Conservation (phyloP, 2,329 filamentous ascomycete species). For the Phaeosphaeria sp. region DNA sequence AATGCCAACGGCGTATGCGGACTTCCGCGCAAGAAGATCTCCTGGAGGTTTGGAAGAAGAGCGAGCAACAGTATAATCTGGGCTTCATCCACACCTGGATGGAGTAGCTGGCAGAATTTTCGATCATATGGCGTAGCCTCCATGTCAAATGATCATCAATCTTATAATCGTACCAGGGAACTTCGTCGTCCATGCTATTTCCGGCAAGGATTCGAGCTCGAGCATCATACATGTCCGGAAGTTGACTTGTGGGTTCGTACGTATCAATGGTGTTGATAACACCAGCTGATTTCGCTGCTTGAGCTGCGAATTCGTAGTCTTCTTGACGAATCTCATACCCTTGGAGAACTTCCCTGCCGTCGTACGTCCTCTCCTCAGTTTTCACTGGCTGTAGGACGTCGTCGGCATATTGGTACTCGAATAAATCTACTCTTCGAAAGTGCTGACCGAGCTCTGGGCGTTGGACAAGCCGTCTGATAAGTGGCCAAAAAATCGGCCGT, state of each 20-base stretch:
- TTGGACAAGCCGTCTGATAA: slow-evolving; percentile 6
- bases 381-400: background rate
- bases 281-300: slow-evolving; percentile 13
- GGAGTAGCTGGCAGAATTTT: slow-evolving; percentile 14
- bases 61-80: slow-evolving; percentile 8
- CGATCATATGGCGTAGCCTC: slow-evolving; percentile 2
- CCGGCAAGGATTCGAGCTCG: background rate
- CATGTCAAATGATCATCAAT: slow-evolving; percentile 1
- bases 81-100: slow-evolving; percentile 9
- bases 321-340: background rate
- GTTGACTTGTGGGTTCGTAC: slow-evolving; percentile 8
- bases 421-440: slow-evolving; percentile 7
- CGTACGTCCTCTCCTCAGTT: background rate
- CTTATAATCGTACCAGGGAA: background rate
- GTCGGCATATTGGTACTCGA: background rate
- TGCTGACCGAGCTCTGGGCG: slow-evolving; percentile 9
- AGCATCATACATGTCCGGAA: slow-evolving; percentile 2
- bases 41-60: slow-evolving; percentile 6
- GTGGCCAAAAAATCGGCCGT: slow-evolving; percentile 3
- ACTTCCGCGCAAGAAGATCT: background rate
- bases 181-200: background rate
- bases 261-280: slow-evolving; percentile 8
- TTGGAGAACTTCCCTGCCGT: background rate
- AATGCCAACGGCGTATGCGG: background rate
- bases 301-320: slow-evolving; percentile 4